A percentile compares a stretch with the other conserved stretches of the same genome.
These are phyloP conservation scores for Tulasnella sp. DNA, from an alignment of 768 basidiomycete genomes.

Conservation along the genomic window DNA sequence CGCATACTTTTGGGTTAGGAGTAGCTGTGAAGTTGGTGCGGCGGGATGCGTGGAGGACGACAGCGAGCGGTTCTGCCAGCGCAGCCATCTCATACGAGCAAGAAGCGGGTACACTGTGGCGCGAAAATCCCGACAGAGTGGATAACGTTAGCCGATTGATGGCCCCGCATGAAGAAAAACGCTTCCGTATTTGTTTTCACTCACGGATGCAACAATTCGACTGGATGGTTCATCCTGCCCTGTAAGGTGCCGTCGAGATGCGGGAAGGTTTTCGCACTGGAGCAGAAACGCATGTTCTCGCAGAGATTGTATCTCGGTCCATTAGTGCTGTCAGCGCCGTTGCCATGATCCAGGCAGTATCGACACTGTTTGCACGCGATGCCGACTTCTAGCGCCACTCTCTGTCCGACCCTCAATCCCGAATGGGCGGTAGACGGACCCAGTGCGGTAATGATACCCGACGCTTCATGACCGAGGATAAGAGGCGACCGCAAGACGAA, in stretches of 20 bases:
- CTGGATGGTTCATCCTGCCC: slow-evolving; percentile 80
- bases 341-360: slow-evolving; percentile 49
- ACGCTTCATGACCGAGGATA: slow-evolving; percentile 87
- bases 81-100: slow-evolving; percentile 73
- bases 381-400: slow-evolving; percentile 90
- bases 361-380: slow-evolving; percentile 72
- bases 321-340: slow-evolving; percentile 7
- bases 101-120: slow-evolving; percentile 55
- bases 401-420: slow-evolving; percentile 57
- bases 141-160: too few relatives aligned
- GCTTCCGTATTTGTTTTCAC: too few relatives aligned
- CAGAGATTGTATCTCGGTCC: slow-evolving; percentile 78
- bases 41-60: slow-evolving; percentile 57
- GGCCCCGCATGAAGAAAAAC: background rate
- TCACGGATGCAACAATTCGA: slow-evolving; percentile 75
- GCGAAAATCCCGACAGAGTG: background rate
- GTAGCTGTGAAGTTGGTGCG: slow-evolving; percentile 30
- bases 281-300: slow-evolving; percentile 79
- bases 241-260: slow-evolving; percentile 91
- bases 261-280: slow-evolving; percentile 82
- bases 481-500: slow-evolving; percentile 79
- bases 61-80: slow-evolving; percentile 89
- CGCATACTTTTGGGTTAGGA: slow-evolving; percentile 44
- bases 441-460: slow-evolving; percentile 79
- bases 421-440: slow-evolving; percentile 52